Evolutionary conservation across 345 rosid genomes (phyloP).

Genomic region (Melaleuca alternifolia): DNA sequence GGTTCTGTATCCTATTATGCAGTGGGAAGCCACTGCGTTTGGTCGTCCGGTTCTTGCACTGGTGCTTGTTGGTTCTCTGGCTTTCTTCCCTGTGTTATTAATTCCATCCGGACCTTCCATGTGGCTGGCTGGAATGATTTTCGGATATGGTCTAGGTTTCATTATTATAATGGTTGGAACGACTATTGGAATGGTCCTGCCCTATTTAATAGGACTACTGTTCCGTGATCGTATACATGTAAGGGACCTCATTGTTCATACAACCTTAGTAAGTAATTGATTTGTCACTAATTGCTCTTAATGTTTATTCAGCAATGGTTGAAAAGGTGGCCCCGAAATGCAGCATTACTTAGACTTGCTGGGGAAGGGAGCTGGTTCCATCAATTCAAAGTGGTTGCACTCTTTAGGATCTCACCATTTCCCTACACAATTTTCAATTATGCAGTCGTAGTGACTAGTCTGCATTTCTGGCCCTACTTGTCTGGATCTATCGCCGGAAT

Average conservation of each 20-base stretch:
- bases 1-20: constrained; percentile 78
- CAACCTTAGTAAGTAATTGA: neutral
- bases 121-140: constrained; percentile 99
- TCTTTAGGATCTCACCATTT: constrained; percentile 90
- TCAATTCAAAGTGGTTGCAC: constrained; percentile 84
- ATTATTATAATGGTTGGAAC: constrained; percentile 93
- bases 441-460: constrained; percentile 74
- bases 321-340: constrained; percentile 85
- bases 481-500: constrained; percentile 88
- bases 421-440: constrained; percentile 97
- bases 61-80: constrained; percentile 78
- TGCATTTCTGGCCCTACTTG: constrained; percentile 88
- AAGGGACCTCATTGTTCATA: constrained; percentile 5
- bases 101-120: constrained; percentile 99
- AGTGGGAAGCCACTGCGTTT: constrained; percentile 98
- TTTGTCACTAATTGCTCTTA: neutral
- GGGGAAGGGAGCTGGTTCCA: constrained; percentile 95
- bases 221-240: constrained; percentile 92
- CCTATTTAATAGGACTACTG: constrained; percentile 66
- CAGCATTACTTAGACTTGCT: constrained; percentile 74
- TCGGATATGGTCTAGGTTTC: constrained; percentile 89
- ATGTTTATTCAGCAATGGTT: constrained; percentile 67
- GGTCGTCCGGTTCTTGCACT: constrained; percentile 90
- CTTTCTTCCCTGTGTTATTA: constrained; percentile 84
- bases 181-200: constrained; percentile 85